Evolutionary conservation across 768 basidiomycete species (phyloP), one percentile per base, ranked within the genome.

Genomic region (Thelephora ganbajun): DNA sequence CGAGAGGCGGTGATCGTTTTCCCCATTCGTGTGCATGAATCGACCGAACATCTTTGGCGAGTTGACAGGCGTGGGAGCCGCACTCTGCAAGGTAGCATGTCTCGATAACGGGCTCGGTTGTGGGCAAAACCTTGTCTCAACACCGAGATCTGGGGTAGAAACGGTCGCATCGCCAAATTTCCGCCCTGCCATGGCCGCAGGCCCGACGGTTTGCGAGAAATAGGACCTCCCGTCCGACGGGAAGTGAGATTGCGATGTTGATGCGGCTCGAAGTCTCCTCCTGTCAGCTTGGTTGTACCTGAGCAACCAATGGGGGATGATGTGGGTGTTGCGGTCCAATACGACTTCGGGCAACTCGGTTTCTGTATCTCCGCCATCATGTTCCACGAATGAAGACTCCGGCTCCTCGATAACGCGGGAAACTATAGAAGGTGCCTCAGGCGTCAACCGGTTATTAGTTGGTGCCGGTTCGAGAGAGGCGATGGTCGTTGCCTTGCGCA

Each of bases 301-400:
- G 41, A 96, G 70, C 66, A 97, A 69, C 86, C 91, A 96, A 53
- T 91, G 79, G 3, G 96, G 94, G 43, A 99, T 80, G 50, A 99
- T 96, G 63, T 99, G 96, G n/a, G 85, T 75, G 61, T 99, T 86
- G 52, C 79, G 80, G 56, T 93, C 92, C 43, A 99, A 72, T 6
- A 79, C 79, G 12, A 99, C 96, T 63, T 98, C 94, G 1, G 96
- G 96, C 57, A 97, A 71, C 63, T 98, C 94, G 14, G 85, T 76
- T 55, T 83, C 83, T 11, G 69, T 72, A 54, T 79, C 78, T 18
- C 64, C 72, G 22, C 48, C 58, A 19, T 59, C 62, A 43, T 65
- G 63, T 43, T 61, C 60, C 5, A 30, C 9, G 9, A 30, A 9
- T 9, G 26, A 4, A 9, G 9, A 30, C 48, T 43, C 56, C 53